Conservation (phyloP, 2,329 filamentous ascomycete genomes). For the Sclerotiophoma versabilis region DNA sequence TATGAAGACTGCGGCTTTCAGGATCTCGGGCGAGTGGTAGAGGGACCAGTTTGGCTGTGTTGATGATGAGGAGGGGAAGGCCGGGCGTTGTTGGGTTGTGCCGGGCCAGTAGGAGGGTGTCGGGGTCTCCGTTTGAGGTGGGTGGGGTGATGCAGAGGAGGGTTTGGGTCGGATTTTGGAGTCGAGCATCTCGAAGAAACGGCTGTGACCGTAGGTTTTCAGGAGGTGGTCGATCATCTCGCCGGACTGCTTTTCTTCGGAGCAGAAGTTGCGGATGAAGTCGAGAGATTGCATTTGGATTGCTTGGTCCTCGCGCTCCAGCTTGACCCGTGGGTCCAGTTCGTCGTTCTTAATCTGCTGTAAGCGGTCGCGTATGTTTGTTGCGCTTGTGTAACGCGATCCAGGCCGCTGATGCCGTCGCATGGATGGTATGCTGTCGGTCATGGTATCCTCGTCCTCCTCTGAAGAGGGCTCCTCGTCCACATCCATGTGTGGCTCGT, state of each 20-base stretch:
- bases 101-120: constrained; percentile 55
- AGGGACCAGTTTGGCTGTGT: constrained; percentile 54
- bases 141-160: constrained; percentile 3
- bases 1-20: constrained; percentile 80
- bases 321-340: constrained; percentile 70
- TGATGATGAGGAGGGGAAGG: constrained; percentile 19
- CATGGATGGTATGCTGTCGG: constrained; percentile 53
- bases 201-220: constrained; percentile 74
- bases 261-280: constrained; percentile 88
- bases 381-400: constrained; percentile 46
- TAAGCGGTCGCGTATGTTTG: constrained; percentile 50
- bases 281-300: constrained; percentile 92
- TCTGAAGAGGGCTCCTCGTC: constrained; percentile 50
- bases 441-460: constrained; percentile 57
- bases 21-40: constrained; percentile 64
- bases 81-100: constrained; percentile 64
- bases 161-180: constrained; percentile 72
- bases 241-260: constrained; percentile 61
- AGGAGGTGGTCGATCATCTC: constrained; percentile 89
- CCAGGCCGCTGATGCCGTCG: constrained; percentile 46
- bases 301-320: constrained; percentile 77
- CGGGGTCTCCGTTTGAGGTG: constrained; percentile 19
- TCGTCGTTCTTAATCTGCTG: constrained; percentile 67
- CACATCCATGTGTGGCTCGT: constrained; percentile 52
- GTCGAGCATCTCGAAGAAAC: constrained; percentile 80